These are phyloP conservation scores for Chlorokybus atmophyticus DNA, from an alignment of 139 green algal genomes.

Conservation along the genomic window DNA sequence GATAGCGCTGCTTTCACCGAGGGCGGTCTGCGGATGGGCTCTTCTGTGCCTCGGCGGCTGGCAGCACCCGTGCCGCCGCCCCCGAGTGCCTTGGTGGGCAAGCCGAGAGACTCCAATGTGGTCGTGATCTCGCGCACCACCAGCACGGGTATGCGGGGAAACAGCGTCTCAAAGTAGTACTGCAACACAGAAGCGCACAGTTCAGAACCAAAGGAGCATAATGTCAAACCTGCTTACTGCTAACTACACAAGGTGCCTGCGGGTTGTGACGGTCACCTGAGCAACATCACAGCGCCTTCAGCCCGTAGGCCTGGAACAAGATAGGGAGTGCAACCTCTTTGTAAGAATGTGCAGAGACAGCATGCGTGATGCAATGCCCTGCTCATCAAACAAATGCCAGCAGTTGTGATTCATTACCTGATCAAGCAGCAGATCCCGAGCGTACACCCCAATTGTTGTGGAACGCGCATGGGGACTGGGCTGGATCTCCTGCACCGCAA, in stretches of 20 bases:
- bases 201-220: too few species aligned
- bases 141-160: constrained; percentile 81
- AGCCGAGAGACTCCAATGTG: constrained; percentile 42
- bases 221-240: too few species aligned
- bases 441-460: constrained; percentile 71
- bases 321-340: too few species aligned
- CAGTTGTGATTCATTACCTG: constrained; percentile 16
- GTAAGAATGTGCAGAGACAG: too few species aligned
- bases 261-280: too few species aligned
- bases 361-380: too few species aligned
- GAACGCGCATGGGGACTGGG: constrained; percentile 31
- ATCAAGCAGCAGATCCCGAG: constrained; percentile 74
- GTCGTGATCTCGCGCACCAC: constrained; percentile 55
- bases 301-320: too few species aligned
- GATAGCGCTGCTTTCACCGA: constrained; percentile 84
- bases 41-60: constrained; percentile 59
- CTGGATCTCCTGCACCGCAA: constrained; percentile 14
- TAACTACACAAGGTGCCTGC: too few species aligned
- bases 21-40: constrained; percentile 49
- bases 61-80: constrained; percentile 57
- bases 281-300: too few species aligned
- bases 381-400: constrained; percentile 7
- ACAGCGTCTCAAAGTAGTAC: constrained; percentile 97
- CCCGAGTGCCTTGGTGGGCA: constrained; percentile 57
- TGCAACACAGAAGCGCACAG: constrained; percentile 27